Conservation (phyloP, 2,329 filamentous ascomycete genomes). For the Xylaria digitata region DNA sequence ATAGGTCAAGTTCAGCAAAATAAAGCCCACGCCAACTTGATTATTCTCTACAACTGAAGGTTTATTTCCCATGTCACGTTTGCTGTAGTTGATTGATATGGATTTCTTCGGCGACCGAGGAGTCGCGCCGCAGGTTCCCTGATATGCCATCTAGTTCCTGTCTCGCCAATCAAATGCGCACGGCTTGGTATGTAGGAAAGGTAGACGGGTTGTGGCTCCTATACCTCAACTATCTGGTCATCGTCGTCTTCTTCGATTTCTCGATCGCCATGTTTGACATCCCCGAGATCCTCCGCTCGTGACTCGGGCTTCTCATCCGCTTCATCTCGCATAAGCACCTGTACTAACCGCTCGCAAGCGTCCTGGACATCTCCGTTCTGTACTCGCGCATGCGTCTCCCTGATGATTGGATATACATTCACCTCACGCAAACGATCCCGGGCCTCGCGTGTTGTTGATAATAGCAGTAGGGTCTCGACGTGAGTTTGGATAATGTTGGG, state of each 20-base stretch:
- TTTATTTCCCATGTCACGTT: no score
- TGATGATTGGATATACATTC: constrained; percentile 88
- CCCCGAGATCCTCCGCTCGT: constrained; percentile 54
- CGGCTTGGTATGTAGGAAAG: constrained; percentile 15
- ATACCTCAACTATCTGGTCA: constrained; percentile 66
- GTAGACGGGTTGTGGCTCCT: constrained; percentile 33
- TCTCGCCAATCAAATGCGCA: constrained; percentile 24
- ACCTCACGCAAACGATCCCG: constrained; percentile 79
- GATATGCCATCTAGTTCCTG: no score
- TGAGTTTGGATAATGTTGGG: constrained; percentile 83
- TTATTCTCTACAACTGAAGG: no score
- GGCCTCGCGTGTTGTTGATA: constrained; percentile 81
- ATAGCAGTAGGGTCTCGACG: constrained; percentile 84
- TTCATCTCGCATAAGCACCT: constrained; percentile 87
- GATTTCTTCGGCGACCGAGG: no score
- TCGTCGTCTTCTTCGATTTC: constrained; percentile 43
- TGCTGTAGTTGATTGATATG: no score
- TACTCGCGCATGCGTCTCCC: constrained; percentile 84
- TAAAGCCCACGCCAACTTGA: no score
- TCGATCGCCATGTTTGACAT: constrained; percentile 43
- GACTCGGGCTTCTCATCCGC: constrained; percentile 58
- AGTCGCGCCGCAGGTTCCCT: no score
- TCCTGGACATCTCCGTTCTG: constrained; percentile 84
- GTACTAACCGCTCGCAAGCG: constrained; percentile 88
- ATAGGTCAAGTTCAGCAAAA: no score